Conservation (phyloP, 345 rosid genomes). For the Citrus sinensis region DVS_A1.0 CM039166.1:16052501-16053000, state of each 20-base stretch:
- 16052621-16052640: neutral
- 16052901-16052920: slow-evolving; percentile 27
- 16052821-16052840: slow-evolving; percentile 41
- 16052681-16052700: no score
- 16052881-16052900: slow-evolving; percentile 33
- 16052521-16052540: neutral
- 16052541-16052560: neutral
- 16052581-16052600: neutral
- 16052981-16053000: slow-evolving; percentile 27
- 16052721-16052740: no score
- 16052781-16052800: slow-evolving; percentile 27
- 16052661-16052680: no score
- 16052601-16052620: no score
- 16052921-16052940: slow-evolving; percentile 23
- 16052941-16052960: slow-evolving; percentile 17
- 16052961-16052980: slow-evolving; percentile 40
- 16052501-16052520: neutral
- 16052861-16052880: slow-evolving; percentile 52
- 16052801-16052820: slow-evolving; percentile 33
- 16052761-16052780: slow-evolving; percentile 1
- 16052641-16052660: no score
- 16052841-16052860: slow-evolving; percentile 28
- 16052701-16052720: no score
- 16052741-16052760: no score
- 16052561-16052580: neutral